phyloP scores from a whole-genome alignment of 306 rosid genomes.

The Acacia acuminata region DNA sequence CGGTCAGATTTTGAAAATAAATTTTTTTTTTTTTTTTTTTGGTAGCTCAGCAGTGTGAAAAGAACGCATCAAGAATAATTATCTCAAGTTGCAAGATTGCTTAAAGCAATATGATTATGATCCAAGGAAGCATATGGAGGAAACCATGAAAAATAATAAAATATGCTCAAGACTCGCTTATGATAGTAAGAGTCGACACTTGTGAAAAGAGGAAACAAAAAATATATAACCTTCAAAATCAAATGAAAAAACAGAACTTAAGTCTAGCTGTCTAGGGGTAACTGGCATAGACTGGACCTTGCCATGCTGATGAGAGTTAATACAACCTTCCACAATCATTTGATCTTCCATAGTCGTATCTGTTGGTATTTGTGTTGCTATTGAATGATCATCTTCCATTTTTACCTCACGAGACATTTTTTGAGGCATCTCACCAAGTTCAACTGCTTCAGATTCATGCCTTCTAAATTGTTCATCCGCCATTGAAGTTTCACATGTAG shows the following conservation, averaged over 20 bases:
- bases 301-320: conserved; percentile 22
- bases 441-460: conserved; percentile 31
- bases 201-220: neutral
- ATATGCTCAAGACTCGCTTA: neutral
- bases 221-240: neutral
- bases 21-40: no score
- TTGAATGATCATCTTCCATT: conserved; percentile 32
- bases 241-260: neutral
- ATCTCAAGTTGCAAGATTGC: neutral
- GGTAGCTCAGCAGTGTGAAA: neutral
- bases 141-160: neutral
- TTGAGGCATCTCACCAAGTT: conserved; percentile 36
- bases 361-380: conserved; percentile 19
- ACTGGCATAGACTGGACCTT: conserved; percentile 48
- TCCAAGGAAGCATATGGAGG: neutral
- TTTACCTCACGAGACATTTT: conserved; percentile 26
- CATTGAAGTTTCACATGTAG: conserved; percentile 29
- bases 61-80: neutral
- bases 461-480: conserved; percentile 34
- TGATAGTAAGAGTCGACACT: neutral
- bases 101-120: neutral
- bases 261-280: conserved; percentile 25
- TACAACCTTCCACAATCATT: neutral
- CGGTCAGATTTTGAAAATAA: neutral
- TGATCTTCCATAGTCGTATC: conserved; percentile 48